Conservation (phyloP, 1,284 basidiomycete species). For the Ustilago nuda region DNA sequence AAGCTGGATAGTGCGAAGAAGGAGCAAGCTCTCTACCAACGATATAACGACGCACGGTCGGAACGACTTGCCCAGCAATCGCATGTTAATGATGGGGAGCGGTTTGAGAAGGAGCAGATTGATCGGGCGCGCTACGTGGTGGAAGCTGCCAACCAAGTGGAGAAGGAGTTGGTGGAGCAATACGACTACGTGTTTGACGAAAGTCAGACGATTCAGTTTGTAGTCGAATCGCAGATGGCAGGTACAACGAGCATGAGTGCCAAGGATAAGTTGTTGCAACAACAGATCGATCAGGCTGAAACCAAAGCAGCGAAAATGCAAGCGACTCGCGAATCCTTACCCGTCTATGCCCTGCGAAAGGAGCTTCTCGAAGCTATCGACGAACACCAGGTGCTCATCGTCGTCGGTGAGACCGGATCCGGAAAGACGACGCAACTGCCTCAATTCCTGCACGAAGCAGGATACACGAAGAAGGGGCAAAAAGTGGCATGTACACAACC, state of each 20-base stretch:
- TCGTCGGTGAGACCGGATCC: slow-evolving; percentile 77
- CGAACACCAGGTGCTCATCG: slow-evolving; percentile 78
- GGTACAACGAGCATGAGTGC: slow-evolving; percentile 74
- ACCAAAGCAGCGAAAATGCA: slow-evolving; percentile 70
- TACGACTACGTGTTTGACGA: slow-evolving; percentile 99
- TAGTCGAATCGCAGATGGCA: slow-evolving; percentile 77
- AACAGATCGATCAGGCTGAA: slow-evolving; percentile 92
- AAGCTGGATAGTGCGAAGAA: slow-evolving; percentile 98
- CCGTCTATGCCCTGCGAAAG: slow-evolving; percentile 65
- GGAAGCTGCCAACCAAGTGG: slow-evolving; percentile 77
- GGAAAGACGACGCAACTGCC: slow-evolving; percentile 99
- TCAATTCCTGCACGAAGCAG: slow-evolving; percentile 97
- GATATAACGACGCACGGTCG: slow-evolving; percentile 79
- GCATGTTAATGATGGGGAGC: slow-evolving; percentile 94
- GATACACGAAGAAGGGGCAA: slow-evolving; percentile 84
- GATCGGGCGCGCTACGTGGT: slow-evolving; percentile 75
- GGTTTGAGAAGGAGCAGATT: slow-evolving; percentile 87
- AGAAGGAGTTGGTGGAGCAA: slow-evolving; percentile 44
- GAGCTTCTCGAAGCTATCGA: slow-evolving; percentile 80
- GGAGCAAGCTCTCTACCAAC: slow-evolving; percentile 89
- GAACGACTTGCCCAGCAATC: slow-evolving; percentile 75
- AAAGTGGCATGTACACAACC: slow-evolving; percentile 99
- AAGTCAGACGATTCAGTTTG: slow-evolving; percentile 93
- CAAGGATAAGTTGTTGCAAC: slow-evolving; percentile 86
- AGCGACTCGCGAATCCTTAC: slow-evolving; percentile 63